These are phyloP conservation scores for Ophiostoma himal-ulmi DNA, from an alignment of 2,329 filamentous ascomycete species.

Conservation along the genomic window DNA sequence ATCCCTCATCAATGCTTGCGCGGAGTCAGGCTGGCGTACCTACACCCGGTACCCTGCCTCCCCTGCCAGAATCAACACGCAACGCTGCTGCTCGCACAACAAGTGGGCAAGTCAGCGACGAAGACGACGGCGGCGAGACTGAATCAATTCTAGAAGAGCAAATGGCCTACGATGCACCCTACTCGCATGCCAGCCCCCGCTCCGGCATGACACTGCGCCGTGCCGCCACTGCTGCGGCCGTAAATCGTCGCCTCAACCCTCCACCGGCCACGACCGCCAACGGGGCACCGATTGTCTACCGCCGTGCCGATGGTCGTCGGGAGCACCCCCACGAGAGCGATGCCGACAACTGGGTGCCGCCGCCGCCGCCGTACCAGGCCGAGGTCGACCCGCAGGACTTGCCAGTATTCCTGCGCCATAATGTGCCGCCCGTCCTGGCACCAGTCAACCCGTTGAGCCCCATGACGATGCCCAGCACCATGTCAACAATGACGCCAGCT, in stretches of 20 bases:
- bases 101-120: background rate
- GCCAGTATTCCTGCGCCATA: constrained; percentile 51
- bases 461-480: background rate
- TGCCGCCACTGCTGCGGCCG: constrained; percentile 69
- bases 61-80: constrained; percentile 2
- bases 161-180: constrained; percentile 59
- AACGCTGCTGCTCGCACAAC: background rate
- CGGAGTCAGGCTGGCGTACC: constrained; percentile 18
- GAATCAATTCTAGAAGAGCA: constrained; percentile 51
- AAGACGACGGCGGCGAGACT: constrained; percentile 38
- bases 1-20: constrained; percentile 11
- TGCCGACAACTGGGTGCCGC: constrained; percentile 82
- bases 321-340: constrained; percentile 81
- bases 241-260: constrained; percentile 62
- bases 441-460: constrained; percentile 3
- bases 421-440: constrained; percentile 27
- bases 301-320: constrained; percentile 61
- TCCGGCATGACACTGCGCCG: constrained; percentile 65
- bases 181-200: constrained; percentile 65
- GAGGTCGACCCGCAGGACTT: constrained; percentile 52
- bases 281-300: constrained; percentile 54
- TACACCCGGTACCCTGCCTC: constrained; percentile 21
- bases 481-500: constrained; percentile 18
- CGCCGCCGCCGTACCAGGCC: constrained; percentile 71
- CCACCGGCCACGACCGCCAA: constrained; percentile 49